Evolutionary conservation across 2,329 filamentous ascomycete genomes (phyloP), one percentile per base, ranked within the genome.

Genomic region (Westerdykella ornata): DNA sequence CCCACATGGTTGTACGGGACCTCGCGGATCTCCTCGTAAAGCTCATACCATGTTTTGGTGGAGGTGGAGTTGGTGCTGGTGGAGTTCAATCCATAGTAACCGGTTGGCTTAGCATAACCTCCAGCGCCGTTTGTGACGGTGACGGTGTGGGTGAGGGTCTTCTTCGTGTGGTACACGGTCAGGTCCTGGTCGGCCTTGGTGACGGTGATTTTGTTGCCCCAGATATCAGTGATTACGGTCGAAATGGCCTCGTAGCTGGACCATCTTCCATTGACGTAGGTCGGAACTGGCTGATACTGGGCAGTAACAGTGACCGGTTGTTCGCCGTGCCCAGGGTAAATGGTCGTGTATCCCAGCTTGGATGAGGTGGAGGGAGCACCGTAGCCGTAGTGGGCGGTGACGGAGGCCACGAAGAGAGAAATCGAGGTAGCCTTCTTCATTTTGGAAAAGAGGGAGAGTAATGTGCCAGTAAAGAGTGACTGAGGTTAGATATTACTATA

Each of bases 221-320:
- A 44, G 38, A 41, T 53, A 46, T 60, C 59, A 6, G 43, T 46
- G 48, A 62, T 46, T 14, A 54, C 44, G 8, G 60, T 62, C 4
- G 56, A 60, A 14, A 62, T 52, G 16, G 48, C 58, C 14, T 44
- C 48, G 38, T 58, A 56, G 14, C 55, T 43, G 9, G 42, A 50
- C 48, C 50, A 57, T 38, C 52, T 35, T 31, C 18, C 37, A 5
- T 42, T 36, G 14, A 49, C 48, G 39, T 56, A 63, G 19, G 59
- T 62, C 1, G 59, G 54, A 45, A 62, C 49, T 1, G 56, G 22
- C 48, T 63, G 60, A 45, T 62, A 49, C 45, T 60, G 59, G 4
- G 47, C 41, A 33, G 60, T 64, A 39, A 64, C 52, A 20, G 59
- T 62, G 32, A 58, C 48, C 0, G 59, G 56, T 2, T 41, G 29